Conservation (phyloP, 2,329 filamentous ascomycete species). For the Penicillium sp. region DNA sequence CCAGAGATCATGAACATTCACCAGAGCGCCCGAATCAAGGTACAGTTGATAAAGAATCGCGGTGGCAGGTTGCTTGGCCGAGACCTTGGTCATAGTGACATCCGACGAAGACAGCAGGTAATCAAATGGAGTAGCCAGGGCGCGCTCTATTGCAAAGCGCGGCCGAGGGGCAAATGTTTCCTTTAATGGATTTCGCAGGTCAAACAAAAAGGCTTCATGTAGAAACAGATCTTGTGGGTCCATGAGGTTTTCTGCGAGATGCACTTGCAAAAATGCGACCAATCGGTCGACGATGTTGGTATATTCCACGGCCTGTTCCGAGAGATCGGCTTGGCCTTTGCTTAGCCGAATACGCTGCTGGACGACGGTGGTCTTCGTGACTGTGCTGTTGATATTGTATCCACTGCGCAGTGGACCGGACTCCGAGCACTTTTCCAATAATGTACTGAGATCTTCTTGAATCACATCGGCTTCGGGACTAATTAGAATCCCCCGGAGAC, state of each 20-base stretch:
- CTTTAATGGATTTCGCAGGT: slow-evolving; percentile 56
- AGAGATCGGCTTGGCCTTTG: slow-evolving; percentile 55
- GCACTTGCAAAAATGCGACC: slow-evolving; percentile 44
- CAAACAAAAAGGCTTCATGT: slow-evolving; percentile 58
- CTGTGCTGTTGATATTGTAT: slow-evolving; percentile 65
- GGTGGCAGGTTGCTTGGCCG: slow-evolving; percentile 56
- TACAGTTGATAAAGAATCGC: slow-evolving; percentile 63
- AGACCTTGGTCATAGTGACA: slow-evolving; percentile 36
- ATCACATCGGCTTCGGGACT: slow-evolving; percentile 43
- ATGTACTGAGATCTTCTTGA: slow-evolving; percentile 46
- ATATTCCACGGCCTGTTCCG: slow-evolving; percentile 55
- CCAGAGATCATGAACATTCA: slow-evolving; percentile 63
- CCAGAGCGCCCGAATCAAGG: slow-evolving; percentile 59
- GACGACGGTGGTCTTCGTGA: slow-evolving; percentile 57
- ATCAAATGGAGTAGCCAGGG: slow-evolving; percentile 58
- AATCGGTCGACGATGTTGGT: slow-evolving; percentile 53
- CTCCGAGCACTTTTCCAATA: slow-evolving; percentile 49
- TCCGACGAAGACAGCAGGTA: slow-evolving; percentile 56
- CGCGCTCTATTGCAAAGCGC: slow-evolving; percentile 59
- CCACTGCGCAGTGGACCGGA: slow-evolving; percentile 65
- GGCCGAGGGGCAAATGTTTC: slow-evolving; percentile 59
- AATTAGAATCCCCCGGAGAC: slow-evolving; percentile 34
- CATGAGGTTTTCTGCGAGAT: slow-evolving; percentile 48
- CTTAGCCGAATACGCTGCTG: slow-evolving; percentile 59
- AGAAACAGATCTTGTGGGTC: slow-evolving; percentile 52